phyloP scores from a whole-genome alignment of 176 grass and related monocot genomes.

The Oryza officinalis region DNA sequence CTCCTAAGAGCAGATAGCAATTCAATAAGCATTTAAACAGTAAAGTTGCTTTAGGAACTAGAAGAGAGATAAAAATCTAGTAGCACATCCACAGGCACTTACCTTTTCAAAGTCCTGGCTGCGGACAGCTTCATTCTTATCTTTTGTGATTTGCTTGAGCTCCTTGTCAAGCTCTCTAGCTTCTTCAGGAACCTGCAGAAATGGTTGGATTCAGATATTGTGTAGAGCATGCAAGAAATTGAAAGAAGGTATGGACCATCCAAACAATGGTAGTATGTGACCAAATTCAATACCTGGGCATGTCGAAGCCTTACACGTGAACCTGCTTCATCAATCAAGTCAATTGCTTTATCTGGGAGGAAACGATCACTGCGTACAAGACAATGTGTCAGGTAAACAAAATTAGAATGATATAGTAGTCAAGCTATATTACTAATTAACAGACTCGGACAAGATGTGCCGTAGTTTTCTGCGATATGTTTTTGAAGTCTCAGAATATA shows the following conservation, averaged over 20 bases:
- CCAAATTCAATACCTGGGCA: conserved; percentile 64
- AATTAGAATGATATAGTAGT: conserved; percentile 18
- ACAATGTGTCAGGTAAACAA: conserved; percentile 16
- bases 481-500: conserved; percentile 25
- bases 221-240: conserved; percentile 15
- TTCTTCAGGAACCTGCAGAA: conserved; percentile 75
- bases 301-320: conserved; percentile 83
- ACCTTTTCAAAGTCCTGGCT: conserved; percentile 96
- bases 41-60: conserved; percentile 18
- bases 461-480: neutral
- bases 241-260: neutral
- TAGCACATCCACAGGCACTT: neutral
- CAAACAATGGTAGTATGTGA: conserved; percentile 29
- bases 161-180: conserved; percentile 85
- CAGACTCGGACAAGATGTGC: neutral
- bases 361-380: conserved; percentile 74
- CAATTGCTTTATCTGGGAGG: conserved; percentile 91
- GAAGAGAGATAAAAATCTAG: conserved; percentile 28
- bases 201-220: conserved; percentile 8
- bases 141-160: conserved; percentile 78
- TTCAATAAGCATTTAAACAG: neutral
- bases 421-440: neutral
- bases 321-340: conserved; percentile 93
- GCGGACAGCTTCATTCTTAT: conserved; percentile 88
- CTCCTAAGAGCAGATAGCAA: neutral